phyloP scores from a whole-genome alignment of 2,329 filamentous ascomycete species.

The Akanthomyces lecanii region DNA sequence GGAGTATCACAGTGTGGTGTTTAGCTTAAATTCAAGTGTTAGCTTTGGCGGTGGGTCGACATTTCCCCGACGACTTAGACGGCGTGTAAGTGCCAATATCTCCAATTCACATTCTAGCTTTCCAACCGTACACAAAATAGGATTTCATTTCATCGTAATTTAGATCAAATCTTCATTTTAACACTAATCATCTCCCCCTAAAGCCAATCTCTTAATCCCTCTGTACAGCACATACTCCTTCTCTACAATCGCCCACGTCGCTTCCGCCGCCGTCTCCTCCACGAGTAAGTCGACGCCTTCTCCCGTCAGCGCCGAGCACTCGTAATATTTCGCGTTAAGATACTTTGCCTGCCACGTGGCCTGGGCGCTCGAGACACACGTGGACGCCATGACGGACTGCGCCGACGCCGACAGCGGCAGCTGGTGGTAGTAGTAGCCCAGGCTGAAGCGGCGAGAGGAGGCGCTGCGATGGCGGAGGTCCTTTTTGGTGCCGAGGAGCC shows the following conservation, averaged over 20 bases:
- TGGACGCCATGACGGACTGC: not conserved
- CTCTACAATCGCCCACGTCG: conserved; percentile 21
- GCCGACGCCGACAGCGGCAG: conserved; percentile 3
- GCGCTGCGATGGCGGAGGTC: conserved; percentile 9
- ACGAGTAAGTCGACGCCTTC: conserved; percentile 32
- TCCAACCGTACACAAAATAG: not conserved
- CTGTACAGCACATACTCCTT: conserved; percentile 12
- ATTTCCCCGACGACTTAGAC: not conserved
- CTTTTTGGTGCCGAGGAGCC: conserved; percentile 34
- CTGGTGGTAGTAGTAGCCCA: conserved; percentile 9
- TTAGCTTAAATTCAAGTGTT: not conserved
- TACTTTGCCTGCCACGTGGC: conserved; percentile 30
- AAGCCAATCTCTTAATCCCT: not conserved
- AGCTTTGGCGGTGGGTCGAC: not conserved
- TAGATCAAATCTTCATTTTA: not conserved
- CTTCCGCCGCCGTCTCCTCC: conserved; percentile 25
- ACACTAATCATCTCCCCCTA: not conserved
- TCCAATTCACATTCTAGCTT: not conserved
- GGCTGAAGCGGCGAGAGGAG: conserved; percentile 5
- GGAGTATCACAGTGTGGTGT: not conserved
- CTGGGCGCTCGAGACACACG: conserved; percentile 22
- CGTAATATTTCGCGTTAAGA: conserved; percentile 30
- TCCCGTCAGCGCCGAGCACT: conserved; percentile 35
- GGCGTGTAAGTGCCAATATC: not conserved
- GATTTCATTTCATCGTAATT: not conserved